Conservation (phyloP, 164 flowering plant genomes). For the Berberis thunbergii region DNA sequence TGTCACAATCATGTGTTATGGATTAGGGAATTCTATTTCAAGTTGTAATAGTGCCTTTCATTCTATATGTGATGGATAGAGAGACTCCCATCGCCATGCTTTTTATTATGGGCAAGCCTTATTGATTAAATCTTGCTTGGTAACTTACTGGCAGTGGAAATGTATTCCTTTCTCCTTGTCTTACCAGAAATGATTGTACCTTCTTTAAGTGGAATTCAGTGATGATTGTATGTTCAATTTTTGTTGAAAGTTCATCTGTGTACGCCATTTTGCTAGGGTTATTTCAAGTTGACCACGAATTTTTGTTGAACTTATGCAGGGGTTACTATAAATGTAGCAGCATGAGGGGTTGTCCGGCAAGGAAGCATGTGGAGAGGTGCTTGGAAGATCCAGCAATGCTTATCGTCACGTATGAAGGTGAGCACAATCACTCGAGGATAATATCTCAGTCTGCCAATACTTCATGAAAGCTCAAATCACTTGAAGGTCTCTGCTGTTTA, state of each 20-base stretch:
- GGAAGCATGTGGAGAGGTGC: slow-evolving; percentile 1
- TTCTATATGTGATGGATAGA: too few species aligned
- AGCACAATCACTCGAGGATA: neutral
- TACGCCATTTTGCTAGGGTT: neutral
- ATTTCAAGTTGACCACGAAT: neutral
- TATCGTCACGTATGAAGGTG: neutral
- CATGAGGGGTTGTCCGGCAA: slow-evolving; percentile 1
- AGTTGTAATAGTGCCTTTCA: too few species aligned
- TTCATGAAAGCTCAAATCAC: neutral
- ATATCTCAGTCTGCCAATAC: neutral
- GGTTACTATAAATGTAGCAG: slow-evolving; percentile 1
- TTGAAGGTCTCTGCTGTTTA: neutral
- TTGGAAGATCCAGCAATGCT: neutral
- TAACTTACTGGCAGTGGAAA: too few species aligned
- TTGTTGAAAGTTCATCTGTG: neutral
- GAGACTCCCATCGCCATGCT: too few species aligned
- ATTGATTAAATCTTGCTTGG: too few species aligned
- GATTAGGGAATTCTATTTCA: too few species aligned
- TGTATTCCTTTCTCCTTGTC: too few species aligned
- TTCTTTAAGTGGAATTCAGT: too few species aligned
- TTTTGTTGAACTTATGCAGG: neutral
- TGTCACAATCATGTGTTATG: too few species aligned
- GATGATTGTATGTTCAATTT: too few species aligned
- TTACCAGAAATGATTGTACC: too few species aligned
- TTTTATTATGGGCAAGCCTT: too few species aligned